These are phyloP conservation scores for Tylopilus subfusipes DNA, from an alignment of 768 basidiomycete species.

Conservation along the genomic window DNA sequence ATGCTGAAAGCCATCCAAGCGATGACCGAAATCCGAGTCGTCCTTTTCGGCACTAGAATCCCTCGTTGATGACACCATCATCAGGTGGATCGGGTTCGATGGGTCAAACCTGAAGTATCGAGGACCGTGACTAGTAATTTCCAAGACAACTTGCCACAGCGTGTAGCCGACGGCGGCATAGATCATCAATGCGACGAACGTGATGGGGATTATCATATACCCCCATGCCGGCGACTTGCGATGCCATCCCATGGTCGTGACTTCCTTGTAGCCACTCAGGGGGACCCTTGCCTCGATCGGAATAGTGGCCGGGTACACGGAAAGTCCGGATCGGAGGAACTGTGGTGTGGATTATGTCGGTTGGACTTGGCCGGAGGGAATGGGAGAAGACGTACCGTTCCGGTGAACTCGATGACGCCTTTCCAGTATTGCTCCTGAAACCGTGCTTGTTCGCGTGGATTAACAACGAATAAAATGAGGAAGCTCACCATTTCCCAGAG, in stretches of 20 bases:
- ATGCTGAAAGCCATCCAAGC: background rate
- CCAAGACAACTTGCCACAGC: background rate
- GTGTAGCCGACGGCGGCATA: constrained; percentile 9
- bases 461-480: background rate
- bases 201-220: constrained; percentile 6
- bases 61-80: constrained; percentile 1
- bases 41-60: background rate
- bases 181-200: constrained; percentile 1
- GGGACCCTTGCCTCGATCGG: background rate
- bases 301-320: background rate
- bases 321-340: constrained; percentile 11
- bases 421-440: constrained; percentile 13
- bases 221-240: background rate
- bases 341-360: background rate
- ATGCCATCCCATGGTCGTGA: constrained; percentile 5
- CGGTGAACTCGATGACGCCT: constrained; percentile 17
- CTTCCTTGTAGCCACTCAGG: background rate
- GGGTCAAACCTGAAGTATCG: constrained; percentile 2
- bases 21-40: background rate
- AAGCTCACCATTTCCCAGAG: constrained; percentile 3
- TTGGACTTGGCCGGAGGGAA: background rate
- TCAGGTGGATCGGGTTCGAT: constrained; percentile 1
- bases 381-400: constrained; percentile 6
- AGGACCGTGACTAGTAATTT: background rate
- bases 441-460: no score